phyloP scores from a whole-genome alignment of 2,329 filamentous ascomycete genomes.

The Ophidiomyces ophidiicola region DNA sequence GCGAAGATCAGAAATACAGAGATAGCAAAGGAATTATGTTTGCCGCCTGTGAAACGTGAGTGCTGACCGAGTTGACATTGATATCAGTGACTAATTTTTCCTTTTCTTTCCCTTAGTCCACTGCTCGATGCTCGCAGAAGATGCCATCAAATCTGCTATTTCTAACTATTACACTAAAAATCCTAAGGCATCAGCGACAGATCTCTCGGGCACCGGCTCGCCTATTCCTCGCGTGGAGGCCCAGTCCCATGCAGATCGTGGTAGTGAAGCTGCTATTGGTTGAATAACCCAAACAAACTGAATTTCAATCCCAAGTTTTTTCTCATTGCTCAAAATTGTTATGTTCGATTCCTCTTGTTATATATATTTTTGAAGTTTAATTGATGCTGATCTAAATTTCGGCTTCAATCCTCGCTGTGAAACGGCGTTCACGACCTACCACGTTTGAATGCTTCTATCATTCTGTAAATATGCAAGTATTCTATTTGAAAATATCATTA shows the following conservation, averaged over 20 bases:
- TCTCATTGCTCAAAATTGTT: neutral
- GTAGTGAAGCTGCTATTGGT: conserved; percentile 1
- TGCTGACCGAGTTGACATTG: no score
- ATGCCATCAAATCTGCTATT: conserved; percentile 86
- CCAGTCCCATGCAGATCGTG: conserved; percentile 17
- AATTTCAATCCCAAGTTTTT: neutral
- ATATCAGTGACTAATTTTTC: neutral
- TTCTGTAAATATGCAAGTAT: neutral
- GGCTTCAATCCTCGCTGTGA: no score
- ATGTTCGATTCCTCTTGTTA: neutral
- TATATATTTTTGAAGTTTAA: neutral
- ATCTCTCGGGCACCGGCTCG: conserved; percentile 62
- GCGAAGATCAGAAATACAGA: conserved; percentile 90
- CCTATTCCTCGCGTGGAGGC: conserved; percentile 55
- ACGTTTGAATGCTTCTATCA: neutral
- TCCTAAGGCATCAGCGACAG: conserved; percentile 59
- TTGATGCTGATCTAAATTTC: neutral
- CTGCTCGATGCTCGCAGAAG: conserved; percentile 85
- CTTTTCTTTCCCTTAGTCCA: conserved; percentile 46
- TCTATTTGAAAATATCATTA: neutral
- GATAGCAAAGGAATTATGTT: conserved; percentile 89
- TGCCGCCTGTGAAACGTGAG: conserved; percentile 77
- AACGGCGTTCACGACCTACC: no score
- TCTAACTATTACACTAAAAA: conserved; percentile 88
- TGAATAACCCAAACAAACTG: neutral